Base-by-base conservation (phyloP, 2,329 filamentous ascomycete genomes). In the Furcasterigmium furcatum region DNA sequence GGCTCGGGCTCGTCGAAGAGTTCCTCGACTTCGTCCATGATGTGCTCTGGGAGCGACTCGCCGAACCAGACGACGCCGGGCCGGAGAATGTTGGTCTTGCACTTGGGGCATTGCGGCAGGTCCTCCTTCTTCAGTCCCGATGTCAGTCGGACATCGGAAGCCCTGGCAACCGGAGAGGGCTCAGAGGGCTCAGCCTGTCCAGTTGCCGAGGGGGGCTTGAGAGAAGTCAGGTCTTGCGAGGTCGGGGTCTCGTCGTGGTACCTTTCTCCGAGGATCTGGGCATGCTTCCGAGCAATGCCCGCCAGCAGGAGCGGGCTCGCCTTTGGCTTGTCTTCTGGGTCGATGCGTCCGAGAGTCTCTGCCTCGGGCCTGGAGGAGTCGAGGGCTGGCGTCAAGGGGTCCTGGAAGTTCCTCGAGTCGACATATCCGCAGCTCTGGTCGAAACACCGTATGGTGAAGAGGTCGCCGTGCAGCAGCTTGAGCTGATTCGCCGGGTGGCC, bases 21-120 rank as follows among this genome's bases (percentile, higher is more conserved):
- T 0, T 67, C 55, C 29, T 84, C 72, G 5, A 84, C 72, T 10
- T 67, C 63, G 0, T 65, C 45, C 1, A 85, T 53, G 3, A 78
- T 75, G 12, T 74, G 59, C 4, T 53, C 49, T 0, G 82, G 79
- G 4, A 87, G 65, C 10, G 60, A 45, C 58, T 87, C 84, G 25
- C 79, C 79, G 54, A 87, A 87, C 84, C 84, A 87, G 4, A 87
- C 82, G 0, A 87, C 82, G 9, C 78, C 80, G 0, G 84, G 84
- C 6, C 84, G 74, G 5, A 87, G 71, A 8, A 87, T 64, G 12
- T 76, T 73, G 12, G 60, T 63, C 44, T 73, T 69, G 61, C 82
- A 62, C 51, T 74, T 58, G 0, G 82, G 82, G 53, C 84, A 87
- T 45, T 72, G 68, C 2, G 84, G 84, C 2, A 87, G 70, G 14